Conservation (phyloP, 2,329 filamentous ascomycete species). For the Atkinsonella hypoxylon region DNA sequence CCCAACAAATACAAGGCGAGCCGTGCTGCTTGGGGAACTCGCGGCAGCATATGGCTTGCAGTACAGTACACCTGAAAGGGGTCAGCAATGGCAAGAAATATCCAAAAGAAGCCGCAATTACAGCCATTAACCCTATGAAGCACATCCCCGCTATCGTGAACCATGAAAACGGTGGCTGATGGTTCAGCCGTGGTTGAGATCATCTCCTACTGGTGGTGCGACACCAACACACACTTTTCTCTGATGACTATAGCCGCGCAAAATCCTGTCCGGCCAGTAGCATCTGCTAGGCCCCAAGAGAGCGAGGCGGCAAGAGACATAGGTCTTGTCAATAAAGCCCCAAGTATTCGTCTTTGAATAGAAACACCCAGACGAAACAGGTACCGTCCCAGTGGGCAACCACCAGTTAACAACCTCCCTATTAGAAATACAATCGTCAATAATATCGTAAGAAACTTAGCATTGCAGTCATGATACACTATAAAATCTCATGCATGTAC, state of each 20-base stretch:
- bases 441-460: too few species aligned
- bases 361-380: too few species aligned
- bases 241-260: slow-evolving; percentile 23
- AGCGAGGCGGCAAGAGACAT: too few species aligned
- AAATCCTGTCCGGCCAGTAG: too few species aligned
- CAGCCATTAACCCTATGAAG: slow-evolving; percentile 49
- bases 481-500: too few species aligned
- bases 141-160: slow-evolving; percentile 55
- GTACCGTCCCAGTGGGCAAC: too few species aligned
- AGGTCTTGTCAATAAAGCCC: too few species aligned
- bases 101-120: slow-evolving; percentile 58
- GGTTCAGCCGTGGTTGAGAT: slow-evolving; percentile 71
- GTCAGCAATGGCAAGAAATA: slow-evolving; percentile 48
- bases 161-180: slow-evolving; percentile 47
- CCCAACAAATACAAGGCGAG: slow-evolving; percentile 45
- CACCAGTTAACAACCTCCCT: too few species aligned
- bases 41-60: slow-evolving; percentile 25
- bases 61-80: slow-evolving; percentile 4
- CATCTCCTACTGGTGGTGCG: slow-evolving; percentile 63
- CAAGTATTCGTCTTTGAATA: too few species aligned
- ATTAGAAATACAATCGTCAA: too few species aligned
- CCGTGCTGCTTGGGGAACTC: slow-evolving; percentile 49
- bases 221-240: slow-evolving; percentile 37
- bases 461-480: too few species aligned
- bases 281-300: too few species aligned